Base-by-base conservation (phyloP, 1,284 basidiomycete genomes). In the Pholiota adiposa region DNA sequence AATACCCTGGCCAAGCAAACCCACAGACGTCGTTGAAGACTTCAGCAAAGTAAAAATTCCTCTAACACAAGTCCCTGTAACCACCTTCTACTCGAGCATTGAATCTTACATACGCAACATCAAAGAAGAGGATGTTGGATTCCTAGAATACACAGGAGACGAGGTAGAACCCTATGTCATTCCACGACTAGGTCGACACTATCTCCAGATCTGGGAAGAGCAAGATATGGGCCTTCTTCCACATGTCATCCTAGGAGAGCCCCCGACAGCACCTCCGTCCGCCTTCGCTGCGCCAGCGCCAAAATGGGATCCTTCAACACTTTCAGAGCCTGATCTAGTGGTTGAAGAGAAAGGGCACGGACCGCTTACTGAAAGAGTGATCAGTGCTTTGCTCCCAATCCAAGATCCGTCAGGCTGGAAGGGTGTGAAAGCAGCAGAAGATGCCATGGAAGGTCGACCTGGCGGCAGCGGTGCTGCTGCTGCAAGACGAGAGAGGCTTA, bases 111-210 rank as follows among this genome's bases (percentile, higher is more conserved):
- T 94, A 66, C 87, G 94, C 44, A 84, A 85, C 40, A 86, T 96
- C 55, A 89, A 90, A 60, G 94, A 97, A 75, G 95, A 96, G 73
- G 95, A 97, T 69, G 77, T 97, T 31, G 95, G 95, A 4, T 94
- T 94, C 74, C 81, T 97, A 60, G 90, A 92, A 63, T 91, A 91
- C 70, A 88, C 88, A n/a, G 89, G 84, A 18, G 96, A 97, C 68
- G 94, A 97, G 60, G 81, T 92, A 5, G 92, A 94, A 61, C 89
- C 93, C 0, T 97, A 88, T 69, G 78, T 93, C 43, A 86, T 97
- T 75, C 96, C 96, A 6, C 86, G 90, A 59, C 82, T 97, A 0
- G 97, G 96, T 6, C 81, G 88, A 64, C 95, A 96, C 76, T 98
- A 97, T 70, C 81, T 86, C 25, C 91, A 96, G 55, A 80, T 90